These are phyloP conservation scores for Diplocarpon rosae DNA, from an alignment of 2,329 filamentous ascomycete genomes.

Conservation along the genomic window DNA sequence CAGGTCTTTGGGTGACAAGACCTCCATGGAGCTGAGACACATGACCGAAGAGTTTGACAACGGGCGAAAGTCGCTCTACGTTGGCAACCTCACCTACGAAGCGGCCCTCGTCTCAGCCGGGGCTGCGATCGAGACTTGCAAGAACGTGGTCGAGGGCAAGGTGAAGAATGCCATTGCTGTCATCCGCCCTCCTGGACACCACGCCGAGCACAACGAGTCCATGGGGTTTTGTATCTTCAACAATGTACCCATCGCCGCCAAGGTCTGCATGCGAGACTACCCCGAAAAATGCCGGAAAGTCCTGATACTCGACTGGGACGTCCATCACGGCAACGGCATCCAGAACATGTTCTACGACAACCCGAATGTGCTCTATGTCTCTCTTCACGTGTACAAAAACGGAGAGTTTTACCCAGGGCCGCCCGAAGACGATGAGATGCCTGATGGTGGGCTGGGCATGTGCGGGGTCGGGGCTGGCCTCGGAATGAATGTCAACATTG, in stretches of 20 bases:
- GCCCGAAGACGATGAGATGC: constrained; percentile 47
- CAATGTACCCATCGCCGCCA: constrained; percentile 89
- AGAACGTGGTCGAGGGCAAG: constrained; percentile 70
- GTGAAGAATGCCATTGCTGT: constrained; percentile 95
- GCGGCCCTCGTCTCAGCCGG: constrained; percentile 79
- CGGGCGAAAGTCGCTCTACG: constrained; percentile 67
- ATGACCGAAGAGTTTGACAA: constrained; percentile 51
- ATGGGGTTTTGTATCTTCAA: constrained; percentile 98
- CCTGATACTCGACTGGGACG: constrained; percentile 86
- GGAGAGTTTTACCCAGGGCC: constrained; percentile 76
- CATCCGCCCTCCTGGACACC: constrained; percentile 88
- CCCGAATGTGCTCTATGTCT: constrained; percentile 91
- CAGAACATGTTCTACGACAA: constrained; percentile 95
- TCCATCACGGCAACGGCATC: constrained; percentile 77
- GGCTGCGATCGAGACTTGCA: constrained; percentile 90
- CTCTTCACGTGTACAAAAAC: constrained; percentile 76
- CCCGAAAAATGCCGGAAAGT: constrained; percentile 77
- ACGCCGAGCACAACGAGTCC: constrained; percentile 74
- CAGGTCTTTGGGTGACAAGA: constrained; percentile 40
- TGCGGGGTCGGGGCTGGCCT: constrained; percentile 44
- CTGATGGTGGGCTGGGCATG: constrained; percentile 51
- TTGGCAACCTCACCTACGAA: constrained; percentile 70
- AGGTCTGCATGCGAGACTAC: constrained; percentile 72
- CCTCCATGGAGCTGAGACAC: constrained; percentile 54
- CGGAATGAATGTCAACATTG: constrained; percentile 56